Evolutionary conservation across 495 filamentous ascomycete species (phyloP).

Genomic region (Tuber brumale): DNA sequence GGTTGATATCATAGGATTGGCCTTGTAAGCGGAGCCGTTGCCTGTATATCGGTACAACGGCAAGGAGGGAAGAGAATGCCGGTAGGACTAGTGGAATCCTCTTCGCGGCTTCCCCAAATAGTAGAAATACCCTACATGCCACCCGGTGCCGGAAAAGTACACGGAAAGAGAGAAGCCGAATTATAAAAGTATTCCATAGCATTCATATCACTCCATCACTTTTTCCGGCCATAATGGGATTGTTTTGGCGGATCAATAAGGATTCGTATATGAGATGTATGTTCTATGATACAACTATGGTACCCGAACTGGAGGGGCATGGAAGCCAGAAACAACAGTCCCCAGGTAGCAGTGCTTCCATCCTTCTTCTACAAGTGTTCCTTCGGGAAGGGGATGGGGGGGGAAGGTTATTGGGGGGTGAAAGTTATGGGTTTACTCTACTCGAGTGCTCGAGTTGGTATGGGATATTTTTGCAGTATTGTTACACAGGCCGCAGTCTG

Average conservation of each 20-base stretch:
- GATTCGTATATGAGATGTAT: conserved; percentile 8
- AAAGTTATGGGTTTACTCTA: not conserved
- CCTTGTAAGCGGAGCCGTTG: conserved; percentile 32
- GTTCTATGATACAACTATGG: conserved; percentile 17
- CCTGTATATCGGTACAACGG: conserved; percentile 35
- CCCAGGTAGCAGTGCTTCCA: conserved; percentile 31
- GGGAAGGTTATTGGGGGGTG: not conserved
- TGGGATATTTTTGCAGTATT: not conserved
- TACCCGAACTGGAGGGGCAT: conserved; percentile 17
- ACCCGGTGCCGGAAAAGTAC: conserved; percentile 6
- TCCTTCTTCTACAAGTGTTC: conserved; percentile 33
- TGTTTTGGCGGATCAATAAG: not conserved
- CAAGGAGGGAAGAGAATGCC: conserved; percentile 31
- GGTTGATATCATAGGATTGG: conserved; percentile 19
- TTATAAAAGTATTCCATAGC: not conserved
- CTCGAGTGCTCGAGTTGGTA: no score
- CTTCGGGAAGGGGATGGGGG: conserved; percentile 8
- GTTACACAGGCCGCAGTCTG: conserved; percentile 27
- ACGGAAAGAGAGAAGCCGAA: conserved; percentile 3
- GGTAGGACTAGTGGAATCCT: not conserved
- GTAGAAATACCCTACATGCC: conserved; percentile 10
- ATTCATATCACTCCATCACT: not conserved
- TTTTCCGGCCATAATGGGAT: not conserved
- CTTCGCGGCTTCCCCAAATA: conserved; percentile 14
- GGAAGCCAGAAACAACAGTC: conserved; percentile 10